These are phyloP conservation scores for Truncatella angustata DNA, from an alignment of 2,329 filamentous ascomycete species.

Conservation along the genomic window DNA sequence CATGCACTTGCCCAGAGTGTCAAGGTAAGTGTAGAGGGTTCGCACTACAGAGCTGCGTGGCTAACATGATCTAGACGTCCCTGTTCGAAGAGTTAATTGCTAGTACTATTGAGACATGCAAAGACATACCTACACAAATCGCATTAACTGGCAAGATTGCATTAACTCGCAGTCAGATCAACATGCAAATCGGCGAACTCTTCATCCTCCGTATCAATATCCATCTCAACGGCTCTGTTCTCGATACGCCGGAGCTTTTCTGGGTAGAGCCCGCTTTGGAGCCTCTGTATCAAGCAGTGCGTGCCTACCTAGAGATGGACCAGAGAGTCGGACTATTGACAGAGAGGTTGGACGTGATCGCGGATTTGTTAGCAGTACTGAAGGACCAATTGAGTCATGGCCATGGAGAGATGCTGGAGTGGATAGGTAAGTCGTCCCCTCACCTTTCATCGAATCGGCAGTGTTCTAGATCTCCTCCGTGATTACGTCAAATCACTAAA, in stretches of 20 bases:
- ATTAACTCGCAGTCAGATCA: constrained; percentile 85
- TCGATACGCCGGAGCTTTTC: constrained; percentile 96
- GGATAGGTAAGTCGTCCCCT: constrained; percentile 66
- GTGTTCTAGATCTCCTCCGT: no score
- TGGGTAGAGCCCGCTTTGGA: constrained; percentile 98
- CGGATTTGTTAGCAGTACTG: constrained; percentile 84
- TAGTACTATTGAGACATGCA: constrained; percentile 88
- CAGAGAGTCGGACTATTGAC: constrained; percentile 87
- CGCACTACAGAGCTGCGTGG: constrained; percentile 13
- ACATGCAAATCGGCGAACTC: constrained; percentile 98
- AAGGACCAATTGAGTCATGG: constrained; percentile 95
- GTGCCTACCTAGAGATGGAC: constrained; percentile 97
- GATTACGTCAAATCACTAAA: no score
- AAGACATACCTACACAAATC: constrained; percentile 90
- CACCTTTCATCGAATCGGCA: not conserved
- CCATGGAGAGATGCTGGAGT: constrained; percentile 84
- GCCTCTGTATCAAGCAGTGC: constrained; percentile 91
- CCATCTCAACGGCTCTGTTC: constrained; percentile 92
- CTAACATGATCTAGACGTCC: constrained; percentile 61
- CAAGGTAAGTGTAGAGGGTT: no score
- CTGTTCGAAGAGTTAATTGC: constrained; percentile 95
- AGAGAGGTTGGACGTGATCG: constrained; percentile 88
- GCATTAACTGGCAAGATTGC: constrained; percentile 89
- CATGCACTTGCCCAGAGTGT: constrained; percentile 95
- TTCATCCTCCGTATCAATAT: constrained; percentile 98